Evolutionary conservation across 306 rosid species (phyloP).

Genomic region (Quercus alba): DNA sequence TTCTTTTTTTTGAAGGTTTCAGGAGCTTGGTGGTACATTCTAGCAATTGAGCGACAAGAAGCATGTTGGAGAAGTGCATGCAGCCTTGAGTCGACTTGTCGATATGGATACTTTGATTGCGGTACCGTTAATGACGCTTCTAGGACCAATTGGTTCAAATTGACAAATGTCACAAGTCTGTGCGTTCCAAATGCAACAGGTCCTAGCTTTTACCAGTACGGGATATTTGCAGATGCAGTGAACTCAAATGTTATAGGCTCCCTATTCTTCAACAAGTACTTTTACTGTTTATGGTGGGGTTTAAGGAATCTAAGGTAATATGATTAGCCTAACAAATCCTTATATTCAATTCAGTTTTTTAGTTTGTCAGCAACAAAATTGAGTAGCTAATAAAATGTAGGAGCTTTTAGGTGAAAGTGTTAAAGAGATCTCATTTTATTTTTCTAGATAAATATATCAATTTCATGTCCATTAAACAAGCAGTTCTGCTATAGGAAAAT

Average conservation of each 20-base stretch:
- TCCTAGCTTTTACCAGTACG: conserved; percentile 43
- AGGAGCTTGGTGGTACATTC: conserved; percentile 97
- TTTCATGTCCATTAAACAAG: no score
- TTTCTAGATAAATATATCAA: no score
- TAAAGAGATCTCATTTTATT: no score
- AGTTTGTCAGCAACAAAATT: no score
- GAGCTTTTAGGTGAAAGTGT: no score
- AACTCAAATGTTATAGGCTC: conserved; percentile 61
- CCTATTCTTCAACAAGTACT: conserved; percentile 70
- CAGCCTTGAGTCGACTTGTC: conserved; percentile 35
- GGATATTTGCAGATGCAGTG: conserved; percentile 82
- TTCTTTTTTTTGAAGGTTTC: conserved; percentile 43
- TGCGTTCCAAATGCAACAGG: conserved; percentile 50
- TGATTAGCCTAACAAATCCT: no score
- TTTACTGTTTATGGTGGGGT: conserved; percentile 73
- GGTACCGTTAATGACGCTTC: conserved; percentile 24
- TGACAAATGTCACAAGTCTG: conserved; percentile 48
- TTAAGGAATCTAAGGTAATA: conserved; percentile 70
- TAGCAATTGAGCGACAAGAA: conserved; percentile 82
- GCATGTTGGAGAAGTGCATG: conserved; percentile 22
- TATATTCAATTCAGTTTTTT: no score
- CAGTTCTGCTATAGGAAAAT: no score
- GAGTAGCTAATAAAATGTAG: no score
- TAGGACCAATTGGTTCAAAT: conserved; percentile 55
- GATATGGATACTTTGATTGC: conserved; percentile 64